phyloP scores from a whole-genome alignment of 2,329 filamentous ascomycete genomes.

The Incumbomyces lentus region DNA sequence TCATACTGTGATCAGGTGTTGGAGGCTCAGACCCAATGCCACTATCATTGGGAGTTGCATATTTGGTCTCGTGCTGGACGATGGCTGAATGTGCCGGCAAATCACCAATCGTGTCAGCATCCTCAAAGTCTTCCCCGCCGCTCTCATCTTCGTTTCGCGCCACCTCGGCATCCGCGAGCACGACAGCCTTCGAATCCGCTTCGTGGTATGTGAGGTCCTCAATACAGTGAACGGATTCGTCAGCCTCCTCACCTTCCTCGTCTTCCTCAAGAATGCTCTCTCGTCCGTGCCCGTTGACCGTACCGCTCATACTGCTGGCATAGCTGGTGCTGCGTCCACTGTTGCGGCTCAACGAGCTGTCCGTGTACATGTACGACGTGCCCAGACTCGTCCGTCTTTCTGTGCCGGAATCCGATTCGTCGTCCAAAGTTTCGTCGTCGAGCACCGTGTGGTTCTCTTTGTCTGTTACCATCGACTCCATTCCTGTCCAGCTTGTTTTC shows the following conservation, averaged over 20 bases:
- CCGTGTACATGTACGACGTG: constrained; percentile 26
- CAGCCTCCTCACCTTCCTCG: constrained; percentile 21
- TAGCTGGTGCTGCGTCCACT: constrained; percentile 25
- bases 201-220: constrained; percentile 6
- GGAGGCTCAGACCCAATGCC: constrained; percentile 24
- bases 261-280: constrained; percentile 23
- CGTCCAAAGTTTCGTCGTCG: constrained; percentile 36
- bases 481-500: constrained; percentile 60
- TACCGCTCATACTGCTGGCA: constrained; percentile 30
- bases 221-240: constrained; percentile 7
- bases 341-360: constrained; percentile 32
- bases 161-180: constrained; percentile 10
- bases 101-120: constrained; percentile 7
- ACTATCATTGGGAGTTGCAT: constrained; percentile 22
- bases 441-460: constrained; percentile 61
- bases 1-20: constrained; percentile 9
- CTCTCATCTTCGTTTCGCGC: background rate
- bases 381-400: constrained; percentile 36
- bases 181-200: constrained; percentile 13
- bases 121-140: constrained; percentile 4
- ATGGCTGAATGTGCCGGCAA: constrained; percentile 7
- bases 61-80: constrained; percentile 13
- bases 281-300: constrained; percentile 23
- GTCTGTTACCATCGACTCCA: constrained; percentile 28
- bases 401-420: constrained; percentile 37